Evolutionary conservation across 2,329 filamentous ascomycete species (phyloP), one percentile per base, ranked within the genome.

Genomic region (Ophiostoma fasciatum): DNA sequence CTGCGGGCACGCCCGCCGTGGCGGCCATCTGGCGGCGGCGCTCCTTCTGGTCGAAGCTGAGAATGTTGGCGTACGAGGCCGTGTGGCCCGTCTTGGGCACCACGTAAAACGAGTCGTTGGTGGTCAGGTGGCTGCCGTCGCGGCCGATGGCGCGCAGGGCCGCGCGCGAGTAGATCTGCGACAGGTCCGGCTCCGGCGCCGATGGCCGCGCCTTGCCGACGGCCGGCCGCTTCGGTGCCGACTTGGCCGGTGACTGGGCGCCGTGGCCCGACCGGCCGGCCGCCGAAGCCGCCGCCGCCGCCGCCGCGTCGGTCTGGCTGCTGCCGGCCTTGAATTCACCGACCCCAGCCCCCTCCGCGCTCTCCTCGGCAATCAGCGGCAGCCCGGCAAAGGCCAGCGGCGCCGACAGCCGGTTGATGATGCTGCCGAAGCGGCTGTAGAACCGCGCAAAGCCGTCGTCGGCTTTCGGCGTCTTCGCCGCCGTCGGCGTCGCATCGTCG

Each of bases 381-480:
- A 98, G 69, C 1, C 88, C 88, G 5, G 90, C 84, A 59, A 94
- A 98, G 4, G 87, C 88, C 21, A 98, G 64, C 2, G 87, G 87
- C 0, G 87, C 85, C 0, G 88, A 92, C 11, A 96, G 72, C 47
- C 78, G 81, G 42, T 84, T 90, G 51, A 96, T 82, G 32, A 94
- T 71, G 36, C 72, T 83, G 37, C 87, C 85, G 49, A 94, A 94
- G 1, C 84, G 85, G 40, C 71, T 87, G 58, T 96, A 98, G 59
- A 96, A 98, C 36, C 77, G 74, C 7, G 82, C 74, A 52, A 94
- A 98, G 6, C 82, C 78, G 38, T 88, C 85, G 22, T 93, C 83
- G 46, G 57, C 61, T 13, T 35, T 15, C 3, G 49, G 15, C 3
- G 31, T 10, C n/a, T 13, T 31, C 13, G n/a, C 15, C 8, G 21